Evolutionary conservation across 441 rosid genomes (phyloP), one percentile per base, ranked within the genome.

Genomic region (Melastoma candidum): DNA sequence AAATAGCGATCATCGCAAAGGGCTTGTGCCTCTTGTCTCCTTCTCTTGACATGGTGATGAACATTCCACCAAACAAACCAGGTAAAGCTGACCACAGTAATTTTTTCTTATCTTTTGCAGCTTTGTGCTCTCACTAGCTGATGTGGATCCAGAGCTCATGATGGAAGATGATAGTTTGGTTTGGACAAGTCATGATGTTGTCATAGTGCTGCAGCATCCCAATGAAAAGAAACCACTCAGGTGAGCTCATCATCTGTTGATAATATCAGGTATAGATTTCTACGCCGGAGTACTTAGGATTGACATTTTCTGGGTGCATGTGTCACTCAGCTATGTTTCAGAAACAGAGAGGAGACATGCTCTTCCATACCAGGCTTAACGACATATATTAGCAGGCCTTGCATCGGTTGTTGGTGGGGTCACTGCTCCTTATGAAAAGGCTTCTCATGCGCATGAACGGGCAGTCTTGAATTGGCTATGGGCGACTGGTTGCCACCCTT

Each of bases 101-200:
- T 48, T 26, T 1, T 44, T 10, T 60, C 32, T 17, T 51, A 58
- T 57, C 57, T 63, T 45, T 63, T 65, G 61, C 79, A 93, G 97
- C 69, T 93, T 88, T 74, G 87, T 93, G 70, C 75, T 93, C 56
- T 93, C 97, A 13, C 74, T 93, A 72, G 95, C 95, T 44, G 98
- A 93, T 70, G 95, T 88, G 64, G 98, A 93, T 54, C 76, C 87
- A 46, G 68, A 66, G 57, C 97, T 88, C 62, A 79, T 83, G 95
- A 86, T 93, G 97, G 97, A 93, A 73, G 98, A 88, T 54, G 97
- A 84, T 66, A 84, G 95, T 78, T 89, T 93, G 54, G 95, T 93
- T 59, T 93, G 98, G 98, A 84, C 95, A 10, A 77, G 88, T 67
- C 83, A 69, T 48, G 98, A 88, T 74, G 98, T 86, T 51, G 90